Conservation (phyloP, 2,329 filamentous ascomycete species). For the Diaporthe batatas region DNA sequence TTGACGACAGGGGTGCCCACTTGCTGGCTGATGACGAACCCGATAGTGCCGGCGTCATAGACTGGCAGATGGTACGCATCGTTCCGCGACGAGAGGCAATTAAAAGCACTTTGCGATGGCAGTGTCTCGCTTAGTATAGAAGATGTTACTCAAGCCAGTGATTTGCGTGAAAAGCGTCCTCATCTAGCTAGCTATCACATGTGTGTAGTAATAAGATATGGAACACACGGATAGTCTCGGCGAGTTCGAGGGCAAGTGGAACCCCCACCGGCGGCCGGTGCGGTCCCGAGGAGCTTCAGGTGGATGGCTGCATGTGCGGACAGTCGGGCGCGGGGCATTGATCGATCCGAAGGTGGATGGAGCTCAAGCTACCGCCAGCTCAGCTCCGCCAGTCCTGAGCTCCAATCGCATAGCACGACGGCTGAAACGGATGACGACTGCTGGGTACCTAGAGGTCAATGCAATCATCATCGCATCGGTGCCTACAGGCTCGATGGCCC, state of each 20-base stretch:
- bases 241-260: not conserved
- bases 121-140: too few species aligned
- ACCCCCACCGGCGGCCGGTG: not conserved
- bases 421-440: conserved; percentile 38
- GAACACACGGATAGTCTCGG: not conserved
- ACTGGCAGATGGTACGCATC: too few species aligned
- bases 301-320: not conserved
- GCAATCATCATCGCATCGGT: conserved; percentile 29
- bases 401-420: conserved; percentile 39
- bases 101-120: too few species aligned
- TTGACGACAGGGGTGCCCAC: too few species aligned
- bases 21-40: too few species aligned
- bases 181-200: too few species aligned
- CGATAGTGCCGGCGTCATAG: too few species aligned
- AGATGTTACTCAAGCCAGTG: too few species aligned
- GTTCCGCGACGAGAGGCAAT: too few species aligned
- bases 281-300: conserved; percentile 7
- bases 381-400: conserved; percentile 7
- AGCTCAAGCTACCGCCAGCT: conserved; percentile 22
- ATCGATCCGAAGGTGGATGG: conserved; percentile 35
- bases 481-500: not conserved
- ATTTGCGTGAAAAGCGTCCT: too few species aligned
- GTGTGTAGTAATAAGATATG: not conserved
- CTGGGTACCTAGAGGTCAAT: conserved; percentile 28
- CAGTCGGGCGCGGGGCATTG: conserved; percentile 31